phyloP scores from a whole-genome alignment of 2,329 filamentous ascomycete species.

The Alternaria consortialis region DNA sequence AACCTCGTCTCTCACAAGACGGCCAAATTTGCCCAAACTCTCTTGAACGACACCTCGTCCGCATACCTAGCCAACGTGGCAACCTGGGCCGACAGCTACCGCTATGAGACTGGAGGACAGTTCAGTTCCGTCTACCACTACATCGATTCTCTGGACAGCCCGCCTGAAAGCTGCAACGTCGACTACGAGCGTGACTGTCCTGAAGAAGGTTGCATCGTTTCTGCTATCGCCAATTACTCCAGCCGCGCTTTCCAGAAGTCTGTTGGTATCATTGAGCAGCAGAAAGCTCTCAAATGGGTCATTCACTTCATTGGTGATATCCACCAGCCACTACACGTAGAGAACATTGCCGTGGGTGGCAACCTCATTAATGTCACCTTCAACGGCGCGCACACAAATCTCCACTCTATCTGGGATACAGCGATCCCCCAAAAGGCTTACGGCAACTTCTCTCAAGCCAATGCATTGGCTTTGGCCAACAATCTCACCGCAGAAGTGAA shows the following conservation, averaged over 20 bases:
- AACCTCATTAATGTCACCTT: constrained; percentile 58
- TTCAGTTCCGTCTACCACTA: constrained; percentile 61
- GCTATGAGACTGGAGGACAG: constrained; percentile 57
- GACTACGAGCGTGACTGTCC: constrained; percentile 62
- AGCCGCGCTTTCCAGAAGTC: constrained; percentile 46
- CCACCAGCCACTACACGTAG: constrained; percentile 73
- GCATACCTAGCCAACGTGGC: constrained; percentile 62
- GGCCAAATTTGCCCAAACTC: constrained; percentile 53
- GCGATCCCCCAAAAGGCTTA: constrained; percentile 55
- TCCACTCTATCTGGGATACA: constrained; percentile 58
- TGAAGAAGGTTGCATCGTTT: constrained; percentile 60
- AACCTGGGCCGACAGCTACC: constrained; percentile 63
- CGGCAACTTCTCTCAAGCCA: constrained; percentile 51
- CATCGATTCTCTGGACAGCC: constrained; percentile 61
- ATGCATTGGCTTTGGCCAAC: constrained; percentile 52
- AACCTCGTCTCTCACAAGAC: constrained; percentile 57
- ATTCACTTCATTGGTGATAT: constrained; percentile 73
- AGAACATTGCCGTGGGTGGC: constrained; percentile 56
- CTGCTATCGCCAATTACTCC: constrained; percentile 62
- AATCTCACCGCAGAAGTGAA: constrained; percentile 51
- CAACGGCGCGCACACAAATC: constrained; percentile 52
- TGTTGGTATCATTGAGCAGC: constrained; percentile 46
- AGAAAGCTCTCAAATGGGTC: constrained; percentile 60
- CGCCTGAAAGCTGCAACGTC: constrained; percentile 59
- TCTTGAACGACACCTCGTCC: constrained; percentile 55